Evolutionary conservation across 768 basidiomycete species (phyloP).

Genomic region (Boletus barrowsii): DNA sequence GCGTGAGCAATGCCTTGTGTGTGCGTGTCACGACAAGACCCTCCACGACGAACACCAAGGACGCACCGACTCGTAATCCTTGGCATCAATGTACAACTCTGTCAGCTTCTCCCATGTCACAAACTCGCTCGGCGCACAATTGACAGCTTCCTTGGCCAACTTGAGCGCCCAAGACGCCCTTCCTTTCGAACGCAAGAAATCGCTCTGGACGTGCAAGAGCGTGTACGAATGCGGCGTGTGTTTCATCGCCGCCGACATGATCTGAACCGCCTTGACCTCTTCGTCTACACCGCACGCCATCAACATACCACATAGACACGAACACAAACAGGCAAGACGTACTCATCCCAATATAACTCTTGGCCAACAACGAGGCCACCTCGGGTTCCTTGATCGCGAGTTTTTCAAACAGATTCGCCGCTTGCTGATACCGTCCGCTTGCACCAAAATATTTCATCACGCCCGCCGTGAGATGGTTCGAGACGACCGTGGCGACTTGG

Average conservation of each 20-base stretch:
- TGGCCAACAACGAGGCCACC: slow-evolving; percentile 81
- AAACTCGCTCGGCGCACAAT: slow-evolving; percentile 97
- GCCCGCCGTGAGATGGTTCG: slow-evolving; percentile 93
- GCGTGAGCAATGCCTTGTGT: slow-evolving; percentile 71
- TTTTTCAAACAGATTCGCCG: slow-evolving; percentile 94
- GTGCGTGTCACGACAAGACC: neutral
- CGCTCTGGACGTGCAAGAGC: slow-evolving; percentile 90
- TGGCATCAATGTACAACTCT: slow-evolving; percentile 88
- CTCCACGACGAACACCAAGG: neutral
- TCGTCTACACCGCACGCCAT: slow-evolving; percentile 59
- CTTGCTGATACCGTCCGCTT: slow-evolving; percentile 79
- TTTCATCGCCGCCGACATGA: slow-evolving; percentile 81
- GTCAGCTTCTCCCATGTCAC: slow-evolving; percentile 99
- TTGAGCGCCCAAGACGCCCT: slow-evolving; percentile 87
- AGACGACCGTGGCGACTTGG: slow-evolving; percentile 94
- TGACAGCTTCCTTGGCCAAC: slow-evolving; percentile 91
- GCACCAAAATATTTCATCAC: slow-evolving; percentile 97
- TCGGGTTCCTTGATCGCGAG: slow-evolving; percentile 83
- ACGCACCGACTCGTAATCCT: slow-evolving; percentile 70
- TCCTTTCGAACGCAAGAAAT: slow-evolving; percentile 86
- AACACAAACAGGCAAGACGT: slow-evolving; percentile 31
- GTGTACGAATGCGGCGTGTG: slow-evolving; percentile 91
- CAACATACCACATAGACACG: neutral
- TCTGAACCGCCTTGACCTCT: slow-evolving; percentile 96
- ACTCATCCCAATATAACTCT: slow-evolving; percentile 98